Evolutionary conservation across 441 rosid species (phyloP), one percentile per base, ranked within the genome.

Genomic region (Euphorbia corollata): DNA sequence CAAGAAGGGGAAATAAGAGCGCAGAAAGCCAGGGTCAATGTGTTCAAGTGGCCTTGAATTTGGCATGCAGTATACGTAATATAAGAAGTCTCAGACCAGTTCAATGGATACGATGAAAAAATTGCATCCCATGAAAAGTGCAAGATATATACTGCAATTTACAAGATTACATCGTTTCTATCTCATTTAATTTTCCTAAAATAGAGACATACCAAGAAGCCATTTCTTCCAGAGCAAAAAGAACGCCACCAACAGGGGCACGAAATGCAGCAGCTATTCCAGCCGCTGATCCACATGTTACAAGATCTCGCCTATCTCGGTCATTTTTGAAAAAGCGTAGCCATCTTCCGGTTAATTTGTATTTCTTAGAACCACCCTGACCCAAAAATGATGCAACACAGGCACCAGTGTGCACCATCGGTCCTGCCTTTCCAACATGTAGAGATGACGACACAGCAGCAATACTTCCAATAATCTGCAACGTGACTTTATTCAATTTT

Each of bases 211-310:
- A 89, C 98, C 96, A 92, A 70, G 96, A 87, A 68, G 92, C 83
- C 95, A 89, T 89, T 82, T 89, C 98, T 79, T 92, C 96, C 47
- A 92, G 82, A 22, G 91, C 84, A 73, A 92, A 92, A 57, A 92
- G 76, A 74, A 87, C 83, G 65, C 98, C 98, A 59, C 96, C 96
- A 16, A 92, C 87, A 0, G 95, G 98, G 62, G 96, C 88, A 65
- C 95, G 90, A 69, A 92, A 91, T 2, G 98, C 83, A 16, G 89
- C 87, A 34, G 98, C 90, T 10, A 92, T 92, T 71, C 98, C 98
- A 64, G 95, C 95, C 69, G 98, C 96, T 13, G 96, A 79, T 47
- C 96, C 98, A 61, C 95, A 92, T 9, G 98, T 85, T 15, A 89
- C 88, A 65, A 89, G 88, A 77, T 92, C 98, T 72, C 96, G 76